phyloP scores from a whole-genome alignment of 768 basidiomycete genomes.

The Suillus alpinus region DNA sequence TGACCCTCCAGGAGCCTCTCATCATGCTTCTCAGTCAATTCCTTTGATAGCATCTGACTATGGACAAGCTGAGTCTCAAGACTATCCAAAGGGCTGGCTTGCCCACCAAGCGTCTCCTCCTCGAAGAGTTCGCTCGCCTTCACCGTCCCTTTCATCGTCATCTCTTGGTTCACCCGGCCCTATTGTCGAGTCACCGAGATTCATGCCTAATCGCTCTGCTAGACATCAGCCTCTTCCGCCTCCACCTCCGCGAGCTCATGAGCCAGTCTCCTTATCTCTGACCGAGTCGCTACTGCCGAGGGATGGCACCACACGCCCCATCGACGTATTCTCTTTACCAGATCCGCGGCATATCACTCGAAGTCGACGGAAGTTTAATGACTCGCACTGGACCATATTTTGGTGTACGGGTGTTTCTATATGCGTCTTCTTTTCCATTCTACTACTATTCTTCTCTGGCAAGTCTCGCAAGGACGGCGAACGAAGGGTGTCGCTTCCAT shows the following conservation, averaged over 20 bases:
- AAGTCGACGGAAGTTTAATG: conserved; percentile 69
- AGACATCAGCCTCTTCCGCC: conserved; percentile 33
- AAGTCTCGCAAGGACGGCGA: conserved; percentile 31
- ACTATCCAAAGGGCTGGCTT: conserved; percentile 57
- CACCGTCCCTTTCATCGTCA: conserved; percentile 35
- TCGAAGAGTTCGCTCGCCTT: conserved; percentile 38
- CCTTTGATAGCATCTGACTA: conserved; percentile 36
- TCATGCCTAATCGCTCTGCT: conserved; percentile 28
- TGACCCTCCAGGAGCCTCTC: conserved; percentile 36
- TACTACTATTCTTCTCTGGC: conserved; percentile 60
- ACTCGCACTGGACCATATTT: conserved; percentile 65
- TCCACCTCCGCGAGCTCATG: conserved; percentile 42
- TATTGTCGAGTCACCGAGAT: conserved; percentile 5
- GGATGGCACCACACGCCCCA: conserved; percentile 60
- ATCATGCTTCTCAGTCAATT: conserved; percentile 33
- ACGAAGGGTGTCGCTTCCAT: conserved; percentile 40
- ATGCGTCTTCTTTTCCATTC: conserved; percentile 60
- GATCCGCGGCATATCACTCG: conserved; percentile 69
- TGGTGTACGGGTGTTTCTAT: conserved; percentile 60
- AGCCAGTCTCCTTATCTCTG: conserved; percentile 55
- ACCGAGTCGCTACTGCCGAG: conserved; percentile 78
- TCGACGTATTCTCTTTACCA: conserved; percentile 74
- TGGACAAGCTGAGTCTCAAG: conserved; percentile 37
- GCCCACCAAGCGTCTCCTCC: conserved; percentile 74
- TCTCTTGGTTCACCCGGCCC: conserved; percentile 25